Conservation (phyloP, 768 basidiomycete genomes). For the Termitomyces sp. region DNA sequence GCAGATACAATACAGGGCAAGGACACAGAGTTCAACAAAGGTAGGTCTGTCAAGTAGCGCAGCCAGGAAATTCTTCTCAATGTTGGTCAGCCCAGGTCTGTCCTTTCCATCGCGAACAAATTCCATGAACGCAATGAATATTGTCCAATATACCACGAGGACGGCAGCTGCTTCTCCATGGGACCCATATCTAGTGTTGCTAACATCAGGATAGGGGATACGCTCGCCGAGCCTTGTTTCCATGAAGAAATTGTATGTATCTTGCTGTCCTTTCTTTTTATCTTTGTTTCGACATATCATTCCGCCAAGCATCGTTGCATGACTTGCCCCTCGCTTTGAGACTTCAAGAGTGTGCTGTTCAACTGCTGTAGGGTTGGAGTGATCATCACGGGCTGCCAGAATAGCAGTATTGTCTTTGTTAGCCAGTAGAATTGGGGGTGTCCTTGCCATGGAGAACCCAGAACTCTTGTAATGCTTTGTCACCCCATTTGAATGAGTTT, state of each 20-base stretch:
- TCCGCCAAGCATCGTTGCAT: constrained; percentile 25
- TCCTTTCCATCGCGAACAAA: constrained; percentile 27
- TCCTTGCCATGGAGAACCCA: constrained; percentile 18
- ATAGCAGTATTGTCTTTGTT: constrained; percentile 26
- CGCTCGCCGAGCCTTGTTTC: constrained; percentile 19
- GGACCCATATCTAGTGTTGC: constrained; percentile 33
- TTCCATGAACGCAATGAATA: constrained; percentile 26
- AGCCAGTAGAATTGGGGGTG: constrained; percentile 19
- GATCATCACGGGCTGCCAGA: neutral
- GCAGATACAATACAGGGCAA: constrained; percentile 24
- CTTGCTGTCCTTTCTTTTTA: constrained; percentile 34
- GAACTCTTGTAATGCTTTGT: constrained; percentile 15
- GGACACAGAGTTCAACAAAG: constrained; percentile 25
- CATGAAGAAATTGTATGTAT: constrained; percentile 24
- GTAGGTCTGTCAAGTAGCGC: constrained; percentile 26
- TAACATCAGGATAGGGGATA: constrained; percentile 32
- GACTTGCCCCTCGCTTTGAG: constrained; percentile 23
- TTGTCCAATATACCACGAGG: constrained; percentile 22
- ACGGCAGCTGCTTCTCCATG: neutral
- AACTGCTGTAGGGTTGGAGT: neutral
- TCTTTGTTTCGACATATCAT: constrained; percentile 34
- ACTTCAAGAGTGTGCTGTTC: constrained; percentile 16
- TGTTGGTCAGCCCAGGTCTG: constrained; percentile 24
- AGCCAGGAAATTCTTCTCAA: constrained; percentile 31
- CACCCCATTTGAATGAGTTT: constrained; percentile 26